A percentile compares a stretch with the other conserved stretches of the same genome.
Evolutionary conservation across 352 stramenopile species (phyloP).

Genomic region (Phytophthora kernoviae): DNA sequence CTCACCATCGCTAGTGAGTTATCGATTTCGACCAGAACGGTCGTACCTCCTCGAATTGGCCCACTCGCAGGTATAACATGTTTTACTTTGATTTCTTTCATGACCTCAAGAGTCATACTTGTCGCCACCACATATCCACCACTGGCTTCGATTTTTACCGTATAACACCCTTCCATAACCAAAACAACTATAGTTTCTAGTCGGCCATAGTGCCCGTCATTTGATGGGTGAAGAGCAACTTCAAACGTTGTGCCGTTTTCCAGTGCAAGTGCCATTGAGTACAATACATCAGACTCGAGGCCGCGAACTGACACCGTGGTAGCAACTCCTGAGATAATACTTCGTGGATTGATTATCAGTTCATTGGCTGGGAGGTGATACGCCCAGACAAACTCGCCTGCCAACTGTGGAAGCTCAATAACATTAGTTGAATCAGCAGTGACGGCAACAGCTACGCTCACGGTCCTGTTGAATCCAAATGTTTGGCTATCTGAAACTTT

Average conservation of each 20-base stretch:
- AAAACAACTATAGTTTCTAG: conserved; percentile 9
- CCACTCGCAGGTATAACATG: conserved; percentile 15
- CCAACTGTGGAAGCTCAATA: not conserved
- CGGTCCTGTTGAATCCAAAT: conserved; percentile 1
- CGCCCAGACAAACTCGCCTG: conserved; percentile 18
- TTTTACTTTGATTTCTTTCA: conserved; percentile 1
- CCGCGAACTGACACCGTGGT: conserved; percentile 10
- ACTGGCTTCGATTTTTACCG: conserved; percentile 14
- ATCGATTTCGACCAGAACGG: conserved; percentile 28
- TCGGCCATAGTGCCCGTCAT: not conserved
- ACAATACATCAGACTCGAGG: conserved; percentile 4
- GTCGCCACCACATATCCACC: conserved; percentile 11
- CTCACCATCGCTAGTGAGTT: not conserved
- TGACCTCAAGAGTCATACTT: conserved; percentile 4
- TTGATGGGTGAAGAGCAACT: conserved; percentile 4
- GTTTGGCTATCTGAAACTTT: not conserved
- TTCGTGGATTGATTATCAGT: conserved; percentile 9
- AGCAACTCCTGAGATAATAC: conserved; percentile 1
- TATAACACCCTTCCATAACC: conserved; percentile 6
- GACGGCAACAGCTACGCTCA: conserved; percentile 2
- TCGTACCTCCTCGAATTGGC: conserved; percentile 32
- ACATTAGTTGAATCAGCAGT: not conserved
- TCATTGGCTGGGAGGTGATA: conserved; percentile 23
- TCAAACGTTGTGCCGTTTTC: not conserved
- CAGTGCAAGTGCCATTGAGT: conserved; percentile 12